Conservation (phyloP, 1,284 basidiomycete species). For the Cutaneotrichosporon sp. region DNA sequence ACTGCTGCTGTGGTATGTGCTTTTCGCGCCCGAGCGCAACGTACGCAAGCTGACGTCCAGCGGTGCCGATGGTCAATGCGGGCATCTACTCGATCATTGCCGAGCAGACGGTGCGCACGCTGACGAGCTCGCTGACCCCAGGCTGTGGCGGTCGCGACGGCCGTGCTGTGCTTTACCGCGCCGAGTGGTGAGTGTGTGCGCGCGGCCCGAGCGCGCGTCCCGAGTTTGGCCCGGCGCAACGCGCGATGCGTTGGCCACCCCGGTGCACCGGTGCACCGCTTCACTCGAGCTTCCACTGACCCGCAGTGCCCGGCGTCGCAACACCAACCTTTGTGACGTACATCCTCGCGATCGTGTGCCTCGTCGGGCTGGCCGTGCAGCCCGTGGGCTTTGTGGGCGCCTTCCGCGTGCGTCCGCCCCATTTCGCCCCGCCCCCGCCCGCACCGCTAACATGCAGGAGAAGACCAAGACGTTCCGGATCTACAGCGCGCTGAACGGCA, state of each 20-base stretch:
- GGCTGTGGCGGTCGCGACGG: conserved; percentile 67
- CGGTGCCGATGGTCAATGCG: conserved; percentile 79
- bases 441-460: conserved; percentile 60
- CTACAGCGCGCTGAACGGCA: conserved; percentile 70
- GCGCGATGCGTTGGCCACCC: no score
- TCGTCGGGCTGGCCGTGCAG: conserved; percentile 70
- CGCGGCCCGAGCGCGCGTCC: background rate
- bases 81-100: conserved; percentile 78
- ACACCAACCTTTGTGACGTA: conserved; percentile 72
- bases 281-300: conserved; percentile 3
- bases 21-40: background rate
- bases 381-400: conserved; percentile 80
- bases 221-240: background rate
- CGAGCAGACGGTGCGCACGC: conserved; percentile 65
- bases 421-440: no score
- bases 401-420: conserved; percentile 60
- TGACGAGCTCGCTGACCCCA: conserved; percentile 22
- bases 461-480: conserved; percentile 71
- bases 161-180: conserved; percentile 74
- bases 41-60: conserved; percentile 52
- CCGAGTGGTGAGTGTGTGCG: conserved; percentile 55
- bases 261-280: background rate
- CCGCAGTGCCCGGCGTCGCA: conserved; percentile 76
- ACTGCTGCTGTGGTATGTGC: conserved; percentile 51
- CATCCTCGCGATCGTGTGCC: conserved; percentile 73